Percentiles rank a stretch among this genome's conserved stretches.
These are phyloP conservation scores for Nevesoporus exiguus DNA, from an alignment of 768 basidiomycete species.

Conservation along the genomic window DNA sequence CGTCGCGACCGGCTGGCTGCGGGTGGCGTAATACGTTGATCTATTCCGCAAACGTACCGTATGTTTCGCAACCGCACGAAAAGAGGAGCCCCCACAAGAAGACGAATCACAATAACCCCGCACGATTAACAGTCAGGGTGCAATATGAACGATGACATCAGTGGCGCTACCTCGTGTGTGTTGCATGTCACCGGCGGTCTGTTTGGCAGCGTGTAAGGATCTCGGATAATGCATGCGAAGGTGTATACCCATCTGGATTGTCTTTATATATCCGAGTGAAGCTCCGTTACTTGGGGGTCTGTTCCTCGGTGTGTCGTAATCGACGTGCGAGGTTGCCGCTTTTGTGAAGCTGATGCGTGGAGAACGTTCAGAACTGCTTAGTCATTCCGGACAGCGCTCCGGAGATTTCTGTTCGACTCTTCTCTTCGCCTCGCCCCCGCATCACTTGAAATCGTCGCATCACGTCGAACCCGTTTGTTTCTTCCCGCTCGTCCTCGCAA, in stretches of 20 bases:
- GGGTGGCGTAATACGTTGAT: constrained; percentile 4
- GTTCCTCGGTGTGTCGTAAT: too few relatives aligned
- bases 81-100: neutral
- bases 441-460: constrained; percentile 14
- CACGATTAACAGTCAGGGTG: neutral
- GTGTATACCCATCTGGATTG: too few relatives aligned
- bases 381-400: constrained; percentile 19
- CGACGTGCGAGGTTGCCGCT: neutral
- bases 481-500: neutral
- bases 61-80: neutral
- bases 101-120: constrained; percentile 13
- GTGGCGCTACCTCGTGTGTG: constrained; percentile 5
- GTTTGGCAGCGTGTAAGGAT: neutral
- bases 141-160: neutral
- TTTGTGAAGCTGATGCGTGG: neutral
- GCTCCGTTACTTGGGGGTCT: too few relatives aligned
- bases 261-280: too few relatives aligned
- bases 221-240: neutral
- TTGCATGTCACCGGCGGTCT: neutral
- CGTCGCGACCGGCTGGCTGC: constrained; percentile 2
- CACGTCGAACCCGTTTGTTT: neutral
- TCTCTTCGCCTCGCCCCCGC: constrained; percentile 10
- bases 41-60: neutral
- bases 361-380: constrained; percentile 15
- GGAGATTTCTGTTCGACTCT: constrained; percentile 3